A percentile compares a stretch with the other conserved stretches of the same genome.
Conservation (phyloP, 2,329 filamentous ascomycete species). For the Ceratocystis harringtonii region DNA sequence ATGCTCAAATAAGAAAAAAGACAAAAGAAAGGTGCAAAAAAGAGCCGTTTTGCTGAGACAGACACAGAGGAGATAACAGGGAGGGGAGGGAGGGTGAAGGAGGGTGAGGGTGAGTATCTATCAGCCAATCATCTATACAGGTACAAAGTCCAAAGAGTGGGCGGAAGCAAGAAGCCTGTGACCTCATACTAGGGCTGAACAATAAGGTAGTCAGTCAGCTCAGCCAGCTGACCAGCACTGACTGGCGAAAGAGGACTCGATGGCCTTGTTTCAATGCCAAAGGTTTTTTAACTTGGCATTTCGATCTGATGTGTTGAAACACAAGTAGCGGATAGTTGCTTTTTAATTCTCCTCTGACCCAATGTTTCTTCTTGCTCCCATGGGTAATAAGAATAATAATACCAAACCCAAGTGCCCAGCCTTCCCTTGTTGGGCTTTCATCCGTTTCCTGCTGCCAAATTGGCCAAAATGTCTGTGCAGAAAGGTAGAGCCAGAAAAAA, state of each 20-base stretch:
- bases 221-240: background rate
- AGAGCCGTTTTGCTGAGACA: background rate
- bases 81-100: background rate
- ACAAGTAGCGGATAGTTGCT: too few relatives aligned
- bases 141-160: background rate
- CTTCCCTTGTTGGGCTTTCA: background rate
- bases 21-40: background rate
- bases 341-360: too few relatives aligned
- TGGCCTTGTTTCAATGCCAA: too few relatives aligned
- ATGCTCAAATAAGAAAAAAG: background rate
- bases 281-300: too few relatives aligned
- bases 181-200: constrained; percentile 1
- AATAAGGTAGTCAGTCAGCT: too few relatives aligned
- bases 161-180: background rate
- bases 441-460: background rate
- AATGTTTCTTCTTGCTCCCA: too few relatives aligned
- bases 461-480: background rate
- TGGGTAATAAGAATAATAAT: too few relatives aligned
- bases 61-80: background rate
- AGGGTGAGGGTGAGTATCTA: background rate
- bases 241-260: background rate
- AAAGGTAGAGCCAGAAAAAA: background rate
- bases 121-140: background rate
- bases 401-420: too few relatives aligned
- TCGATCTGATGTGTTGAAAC: too few relatives aligned